phyloP scores from a whole-genome alignment of 495 filamentous ascomycete genomes.

The Massariosphaeria phaeospora region DNA sequence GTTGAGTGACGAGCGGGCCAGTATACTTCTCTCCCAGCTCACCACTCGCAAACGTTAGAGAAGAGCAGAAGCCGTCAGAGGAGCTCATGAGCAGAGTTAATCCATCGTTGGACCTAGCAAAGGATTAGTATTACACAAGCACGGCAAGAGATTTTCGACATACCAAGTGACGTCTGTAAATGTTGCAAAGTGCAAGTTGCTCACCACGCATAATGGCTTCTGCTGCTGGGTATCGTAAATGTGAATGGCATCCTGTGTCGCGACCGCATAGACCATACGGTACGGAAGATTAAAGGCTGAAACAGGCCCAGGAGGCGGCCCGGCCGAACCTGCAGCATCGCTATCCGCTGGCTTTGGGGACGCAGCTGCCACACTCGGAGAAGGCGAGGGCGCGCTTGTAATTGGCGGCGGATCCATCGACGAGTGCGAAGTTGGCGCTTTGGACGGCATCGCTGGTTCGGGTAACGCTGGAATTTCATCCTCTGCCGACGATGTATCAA shows the following conservation, averaged over 20 bases:
- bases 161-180: constrained; percentile 97
- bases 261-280: constrained; percentile 92
- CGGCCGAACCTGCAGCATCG: constrained; percentile 52
- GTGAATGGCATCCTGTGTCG: constrained; percentile 92
- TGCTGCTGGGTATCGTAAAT: constrained; percentile 97
- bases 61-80: constrained; percentile 95
- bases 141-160: constrained; percentile 28
- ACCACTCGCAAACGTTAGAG: constrained; percentile 73
- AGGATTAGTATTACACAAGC: constrained; percentile 32
- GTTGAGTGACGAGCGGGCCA: constrained; percentile 49
- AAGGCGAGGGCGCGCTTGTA: constrained; percentile 47
- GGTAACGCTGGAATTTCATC: constrained; percentile 78
- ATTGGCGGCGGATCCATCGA: constrained; percentile 80
- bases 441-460: constrained; percentile 66
- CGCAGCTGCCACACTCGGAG: constrained; percentile 43
- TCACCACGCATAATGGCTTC: constrained; percentile 85
- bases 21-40: constrained; percentile 86
- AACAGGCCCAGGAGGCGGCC: constrained; percentile 48
- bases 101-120: constrained; percentile 85
- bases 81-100: constrained; percentile 90
- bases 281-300: constrained; percentile 78
- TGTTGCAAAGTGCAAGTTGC: constrained; percentile 93
- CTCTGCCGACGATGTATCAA: constrained; percentile 85
- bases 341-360: constrained; percentile 52
- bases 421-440: constrained; percentile 50